These are phyloP conservation scores for Ustilago sp. DNA, from an alignment of 1,284 basidiomycete species.

Conservation along the genomic window DNA sequence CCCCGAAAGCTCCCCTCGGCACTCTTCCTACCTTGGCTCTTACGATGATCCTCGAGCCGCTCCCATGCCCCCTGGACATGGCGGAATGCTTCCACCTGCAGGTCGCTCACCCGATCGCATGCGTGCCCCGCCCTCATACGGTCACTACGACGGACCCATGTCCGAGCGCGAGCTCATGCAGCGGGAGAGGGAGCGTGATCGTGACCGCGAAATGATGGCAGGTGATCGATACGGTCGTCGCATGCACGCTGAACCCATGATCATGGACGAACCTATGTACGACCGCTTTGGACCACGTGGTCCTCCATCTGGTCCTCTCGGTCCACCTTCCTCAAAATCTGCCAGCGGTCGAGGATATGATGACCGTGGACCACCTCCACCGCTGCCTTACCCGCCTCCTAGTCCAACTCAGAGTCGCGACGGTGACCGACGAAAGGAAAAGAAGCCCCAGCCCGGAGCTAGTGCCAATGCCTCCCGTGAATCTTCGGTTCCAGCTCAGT, in stretches of 20 bases:
- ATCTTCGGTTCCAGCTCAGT: constrained; percentile 29
- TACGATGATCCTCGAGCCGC: constrained; percentile 44
- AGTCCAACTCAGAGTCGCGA: constrained; percentile 48
- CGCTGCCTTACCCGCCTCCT: constrained; percentile 41
- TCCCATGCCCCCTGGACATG: constrained; percentile 31
- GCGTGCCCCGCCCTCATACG: constrained; percentile 39
- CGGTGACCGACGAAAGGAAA: constrained; percentile 45
- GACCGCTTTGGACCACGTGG: constrained; percentile 43
- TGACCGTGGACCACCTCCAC: constrained; percentile 43
- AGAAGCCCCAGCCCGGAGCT: constrained; percentile 19
- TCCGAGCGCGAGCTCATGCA: constrained; percentile 43
- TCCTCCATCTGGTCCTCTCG: constrained; percentile 41
- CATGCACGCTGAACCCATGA: constrained; percentile 41
- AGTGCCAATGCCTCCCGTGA: constrained; percentile 24
- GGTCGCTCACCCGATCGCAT: constrained; percentile 49
- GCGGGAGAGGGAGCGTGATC: constrained; percentile 35
- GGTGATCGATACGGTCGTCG: constrained; percentile 48
- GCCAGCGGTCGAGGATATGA: constrained; percentile 32
- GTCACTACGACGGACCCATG: constrained; percentile 35
- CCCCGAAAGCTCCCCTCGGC: constrained; percentile 38
- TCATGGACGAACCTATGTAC: constrained; percentile 45
- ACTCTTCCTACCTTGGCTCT: constrained; percentile 30
- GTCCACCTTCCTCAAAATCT: constrained; percentile 34
- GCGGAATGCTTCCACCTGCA: constrained; percentile 40
- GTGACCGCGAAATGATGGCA: constrained; percentile 47